A percentile compares a stretch with the other conserved stretches of the same genome.
These are phyloP conservation scores for Primulina tabacum DNA, from an alignment of 257 asterid species.

Conservation along the genomic window DNA sequence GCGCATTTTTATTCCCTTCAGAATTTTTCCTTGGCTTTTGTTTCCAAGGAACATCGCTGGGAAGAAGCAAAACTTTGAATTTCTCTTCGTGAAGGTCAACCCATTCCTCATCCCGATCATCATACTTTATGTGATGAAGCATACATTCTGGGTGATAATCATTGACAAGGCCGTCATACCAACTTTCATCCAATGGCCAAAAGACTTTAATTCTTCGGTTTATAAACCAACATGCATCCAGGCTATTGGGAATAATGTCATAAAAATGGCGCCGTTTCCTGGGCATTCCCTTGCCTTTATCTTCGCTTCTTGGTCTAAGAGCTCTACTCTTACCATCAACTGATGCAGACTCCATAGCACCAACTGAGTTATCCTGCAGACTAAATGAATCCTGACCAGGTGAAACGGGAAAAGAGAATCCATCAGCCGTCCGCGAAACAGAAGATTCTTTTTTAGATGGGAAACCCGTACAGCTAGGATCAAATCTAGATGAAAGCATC, in stretches of 20 bases:
- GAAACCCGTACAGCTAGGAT: slow-evolving; percentile 92
- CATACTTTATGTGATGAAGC: slow-evolving; percentile 83
- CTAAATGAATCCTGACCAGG: slow-evolving; percentile 42
- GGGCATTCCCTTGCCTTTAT: slow-evolving; percentile 46
- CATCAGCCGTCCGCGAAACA: slow-evolving; percentile 39
- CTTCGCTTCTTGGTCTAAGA: slow-evolving; percentile 71
- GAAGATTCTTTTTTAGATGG: slow-evolving; percentile 52
- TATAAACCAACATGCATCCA: slow-evolving; percentile 71
- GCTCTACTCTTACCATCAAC: slow-evolving; percentile 59
- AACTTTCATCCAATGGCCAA: slow-evolving; percentile 96
- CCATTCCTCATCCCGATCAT: slow-evolving; percentile 96
- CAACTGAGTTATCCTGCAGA: slow-evolving; percentile 43
- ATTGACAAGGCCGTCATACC: slow-evolving; percentile 82
- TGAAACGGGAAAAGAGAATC: slow-evolving; percentile 46
- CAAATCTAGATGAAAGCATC: slow-evolving; percentile 98
- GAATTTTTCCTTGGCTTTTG: slow-evolving; percentile 36
- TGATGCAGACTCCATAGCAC: slow-evolving; percentile 46
- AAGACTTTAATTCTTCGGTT: slow-evolving; percentile 77
- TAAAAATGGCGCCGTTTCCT: slow-evolving; percentile 96
- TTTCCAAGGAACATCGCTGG: slow-evolving; percentile 73
- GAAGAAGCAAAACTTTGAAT: slow-evolving; percentile 88
- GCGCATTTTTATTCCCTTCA: slow-evolving; percentile 26
- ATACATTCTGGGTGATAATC: slow-evolving; percentile 72
- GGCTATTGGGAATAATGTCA: slow-evolving; percentile 56
- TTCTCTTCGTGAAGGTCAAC: slow-evolving; percentile 78